Evolutionary conservation across 1,284 basidiomycete species (phyloP).

Genomic region (Caloboletus firmus): DNA sequence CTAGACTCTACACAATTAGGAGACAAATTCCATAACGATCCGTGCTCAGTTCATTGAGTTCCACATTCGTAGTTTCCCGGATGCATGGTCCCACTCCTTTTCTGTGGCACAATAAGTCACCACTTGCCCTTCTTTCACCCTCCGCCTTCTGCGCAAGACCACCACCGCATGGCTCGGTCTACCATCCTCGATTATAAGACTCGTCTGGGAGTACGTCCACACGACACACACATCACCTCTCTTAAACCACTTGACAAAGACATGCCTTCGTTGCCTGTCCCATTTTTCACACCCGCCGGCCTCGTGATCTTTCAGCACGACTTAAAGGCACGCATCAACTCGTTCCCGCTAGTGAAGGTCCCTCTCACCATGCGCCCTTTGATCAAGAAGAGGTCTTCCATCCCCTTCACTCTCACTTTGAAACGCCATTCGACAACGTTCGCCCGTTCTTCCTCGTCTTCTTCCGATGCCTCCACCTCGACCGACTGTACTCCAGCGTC

Average conservation of each 20-base stretch:
- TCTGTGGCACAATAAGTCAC: conserved; percentile 22
- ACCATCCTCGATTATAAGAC: conserved; percentile 22
- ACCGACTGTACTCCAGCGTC: conserved; percentile 10
- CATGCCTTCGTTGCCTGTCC: conserved; percentile 29
- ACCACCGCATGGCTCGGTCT: conserved; percentile 22
- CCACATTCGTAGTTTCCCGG: conserved; percentile 12
- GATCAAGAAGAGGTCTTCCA: conserved; percentile 31
- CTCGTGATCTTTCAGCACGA: conserved; percentile 31
- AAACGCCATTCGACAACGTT: conserved; percentile 31
- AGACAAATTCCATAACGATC: conserved; percentile 17
- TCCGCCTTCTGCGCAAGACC: conserved; percentile 21
- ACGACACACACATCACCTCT: conserved; percentile 21
- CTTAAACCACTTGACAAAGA: conserved; percentile 11
- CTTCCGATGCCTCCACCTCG: conserved; percentile 13
- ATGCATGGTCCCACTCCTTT: conserved; percentile 9
- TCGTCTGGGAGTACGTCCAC: background rate
- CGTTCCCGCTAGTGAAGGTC: conserved; percentile 27
- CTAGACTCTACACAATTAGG: conserved; percentile 17
- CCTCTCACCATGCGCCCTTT: conserved; percentile 31
- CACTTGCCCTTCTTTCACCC: conserved; percentile 2
- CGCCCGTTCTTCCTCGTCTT: conserved; percentile 22
- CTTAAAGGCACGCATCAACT: conserved; percentile 32
- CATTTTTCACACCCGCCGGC: conserved; percentile 28
- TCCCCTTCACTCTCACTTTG: conserved; percentile 22
- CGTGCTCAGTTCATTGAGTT: conserved; percentile 7